These are phyloP conservation scores for Porphyra umbilicalis DNA, from an alignment of 31 red algal genomes.

Conservation along the genomic window DNA sequence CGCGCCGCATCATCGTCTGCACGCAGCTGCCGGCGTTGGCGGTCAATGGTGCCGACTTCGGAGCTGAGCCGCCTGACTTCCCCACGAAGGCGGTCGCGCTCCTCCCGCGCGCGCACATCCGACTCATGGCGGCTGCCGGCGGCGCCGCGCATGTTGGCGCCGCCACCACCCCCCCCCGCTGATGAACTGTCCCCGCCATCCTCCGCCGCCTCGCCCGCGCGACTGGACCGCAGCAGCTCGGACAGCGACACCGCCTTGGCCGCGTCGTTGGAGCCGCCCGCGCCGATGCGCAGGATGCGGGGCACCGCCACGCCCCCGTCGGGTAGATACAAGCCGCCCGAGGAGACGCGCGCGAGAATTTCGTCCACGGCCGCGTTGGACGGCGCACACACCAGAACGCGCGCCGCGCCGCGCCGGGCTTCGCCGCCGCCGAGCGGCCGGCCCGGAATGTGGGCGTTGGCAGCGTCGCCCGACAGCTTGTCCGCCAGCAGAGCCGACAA, in stretches of 20 bases:
- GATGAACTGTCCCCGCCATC: not conserved
- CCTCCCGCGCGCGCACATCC: not conserved
- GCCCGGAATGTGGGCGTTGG: not conserved
- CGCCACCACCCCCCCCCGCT: not conserved
- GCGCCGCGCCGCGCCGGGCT: slow-evolving; percentile 15
- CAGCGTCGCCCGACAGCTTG: slow-evolving; percentile 1
- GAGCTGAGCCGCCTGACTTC: not conserved
- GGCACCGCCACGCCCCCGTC: slow-evolving; percentile 26
- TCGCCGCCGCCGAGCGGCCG: slow-evolving; percentile 2
- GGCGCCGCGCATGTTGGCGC: not conserved
- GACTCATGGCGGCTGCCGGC: not conserved
- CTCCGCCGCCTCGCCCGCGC: not conserved
- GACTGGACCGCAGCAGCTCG: not conserved
- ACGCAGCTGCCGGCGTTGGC: not conserved
- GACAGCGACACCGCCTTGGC: slow-evolving; percentile 20
- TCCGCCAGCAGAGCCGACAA: slow-evolving; percentile 29
- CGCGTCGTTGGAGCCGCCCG: slow-evolving; percentile 19
- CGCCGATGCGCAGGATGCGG: slow-evolving; percentile 50
- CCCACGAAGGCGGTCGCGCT: not conserved
- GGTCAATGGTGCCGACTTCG: not conserved
- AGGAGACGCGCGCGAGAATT: slow-evolving; percentile 48
- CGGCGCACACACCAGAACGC: slow-evolving; percentile 79
- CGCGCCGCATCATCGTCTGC: not conserved
- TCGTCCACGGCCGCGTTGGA: slow-evolving; percentile 85
- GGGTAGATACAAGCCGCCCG: slow-evolving; percentile 27